Conservation (phyloP, 1,284 basidiomycete genomes). For the Cutaneotrichosporon sp. region DNA sequence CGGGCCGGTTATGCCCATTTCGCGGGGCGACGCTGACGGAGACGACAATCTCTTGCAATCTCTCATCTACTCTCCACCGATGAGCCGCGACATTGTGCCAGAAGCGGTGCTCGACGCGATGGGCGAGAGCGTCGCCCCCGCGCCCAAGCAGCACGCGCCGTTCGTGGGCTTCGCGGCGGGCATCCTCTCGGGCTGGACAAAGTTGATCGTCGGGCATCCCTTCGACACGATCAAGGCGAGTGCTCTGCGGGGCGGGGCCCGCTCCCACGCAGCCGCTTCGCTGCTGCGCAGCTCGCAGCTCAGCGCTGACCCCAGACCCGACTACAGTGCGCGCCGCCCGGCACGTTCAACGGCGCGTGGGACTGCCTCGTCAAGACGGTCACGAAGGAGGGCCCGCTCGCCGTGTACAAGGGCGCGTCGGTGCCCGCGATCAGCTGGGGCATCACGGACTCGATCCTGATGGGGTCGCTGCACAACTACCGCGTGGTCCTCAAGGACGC, state of each 20-base stretch:
- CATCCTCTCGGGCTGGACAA: slow-evolving; percentile 46
- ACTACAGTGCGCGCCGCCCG: slow-evolving; percentile 52
- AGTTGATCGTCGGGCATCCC: slow-evolving; percentile 47
- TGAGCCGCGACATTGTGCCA: slow-evolving; percentile 7
- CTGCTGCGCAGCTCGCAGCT: no score
- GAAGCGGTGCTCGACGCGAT: slow-evolving; percentile 23
- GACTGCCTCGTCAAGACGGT: slow-evolving; percentile 37
- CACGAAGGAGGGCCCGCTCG: slow-evolving; percentile 40
- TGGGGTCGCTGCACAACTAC: slow-evolving; percentile 55
- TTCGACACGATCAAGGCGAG: slow-evolving; percentile 52
- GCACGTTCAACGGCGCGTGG: slow-evolving; percentile 49
- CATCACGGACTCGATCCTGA: slow-evolving; percentile 53
- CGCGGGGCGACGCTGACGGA: no score
- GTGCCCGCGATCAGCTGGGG: slow-evolving; percentile 54
- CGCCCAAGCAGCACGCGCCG: slow-evolving; percentile 36
- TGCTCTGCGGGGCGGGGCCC: no score
- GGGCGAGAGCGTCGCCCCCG: slow-evolving; percentile 21
- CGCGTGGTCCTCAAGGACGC: slow-evolving; percentile 39
- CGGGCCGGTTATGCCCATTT: no score
- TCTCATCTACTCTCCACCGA: not conserved
- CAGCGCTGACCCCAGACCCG: slow-evolving; percentile 3
- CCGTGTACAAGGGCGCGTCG: slow-evolving; percentile 54
- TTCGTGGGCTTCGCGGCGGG: slow-evolving; percentile 52
- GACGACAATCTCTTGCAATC: not conserved
- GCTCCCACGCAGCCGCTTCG: no score